Evolutionary conservation across 768 basidiomycete species (phyloP), one percentile per base, ranked within the genome.

Genomic region (Flagelloscypha sp.): DNA sequence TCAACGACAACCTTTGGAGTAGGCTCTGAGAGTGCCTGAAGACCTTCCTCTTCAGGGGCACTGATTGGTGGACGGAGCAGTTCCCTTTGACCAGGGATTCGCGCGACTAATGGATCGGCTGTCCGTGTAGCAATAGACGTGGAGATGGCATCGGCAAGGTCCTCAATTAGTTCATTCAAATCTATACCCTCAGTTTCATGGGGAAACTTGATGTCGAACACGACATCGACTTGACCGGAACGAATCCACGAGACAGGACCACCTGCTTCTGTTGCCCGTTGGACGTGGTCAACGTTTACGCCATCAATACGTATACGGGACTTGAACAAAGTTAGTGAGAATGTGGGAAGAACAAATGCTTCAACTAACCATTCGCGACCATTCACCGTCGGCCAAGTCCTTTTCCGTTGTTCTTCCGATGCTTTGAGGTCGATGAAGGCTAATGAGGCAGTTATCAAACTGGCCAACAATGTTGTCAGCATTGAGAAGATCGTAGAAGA

Each of bases 201-300:
- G 16, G 95, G 93, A 58, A 99, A 98, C 52, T 93, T 90, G 61
- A 99, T 93, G 59, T 99, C 95, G 16, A 97, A 72, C 5, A 99
- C 95, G 7, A 90, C 87, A 51, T 99, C 95, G 18, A 95, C 72
- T 58, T 94, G 95, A 27, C 95, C 95, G 1, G 93, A 87, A 0
- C 85, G 93, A 40, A 99, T 90, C 95, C 95, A 99, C 2, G 90
- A 92, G 41, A 98, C 82, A 9, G 93, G 92, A 6, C 90, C 87
- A 43, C 82, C 85, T 36, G 71, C 70, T 2, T 83, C 85, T 4
- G 81, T 78, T 22, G 83, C 77, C 33, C 80, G 76, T 58, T 95
- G 87, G 35, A 95, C 63, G 54, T 99, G 95, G 59, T 99, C 95
- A 47, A 99, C 79, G 42, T 86, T 90, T 33, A 99, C 82, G 9